A percentile compares a stretch with the other conserved stretches of the same genome.
Evolutionary conservation across 1,139 yeast genomes (phyloP).

Genomic region (Meyerozyma guilliermondii): DNA sequence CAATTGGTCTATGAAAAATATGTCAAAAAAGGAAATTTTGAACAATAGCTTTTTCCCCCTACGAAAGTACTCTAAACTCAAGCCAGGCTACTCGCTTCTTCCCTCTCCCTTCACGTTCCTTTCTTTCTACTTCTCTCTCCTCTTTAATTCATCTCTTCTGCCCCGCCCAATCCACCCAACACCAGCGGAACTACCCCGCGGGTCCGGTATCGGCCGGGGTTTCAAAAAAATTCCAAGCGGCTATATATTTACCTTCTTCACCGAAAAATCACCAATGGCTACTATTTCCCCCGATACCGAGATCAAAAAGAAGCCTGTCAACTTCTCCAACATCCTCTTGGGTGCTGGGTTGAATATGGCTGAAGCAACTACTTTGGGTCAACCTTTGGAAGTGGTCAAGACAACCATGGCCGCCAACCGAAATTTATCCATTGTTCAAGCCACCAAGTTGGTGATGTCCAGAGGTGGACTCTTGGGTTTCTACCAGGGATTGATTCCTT

Average conservation of each 20-base stretch:
- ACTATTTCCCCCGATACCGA: constrained; percentile 5
- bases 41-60: too few relatives aligned
- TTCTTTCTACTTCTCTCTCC: too few relatives aligned
- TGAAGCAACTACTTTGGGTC: constrained; percentile 93
- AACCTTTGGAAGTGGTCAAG: constrained; percentile 91
- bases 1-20: background rate
- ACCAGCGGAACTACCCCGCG: background rate
- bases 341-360: constrained; percentile 93
- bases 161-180: background rate
- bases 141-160: too few relatives aligned
- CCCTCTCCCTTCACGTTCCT: too few relatives aligned
- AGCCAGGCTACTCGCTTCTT: too few relatives aligned
- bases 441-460: constrained; percentile 76
- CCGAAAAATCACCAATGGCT: background rate
- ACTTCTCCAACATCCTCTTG: constrained; percentile 80
- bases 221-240: background rate
- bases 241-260: background rate
- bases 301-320: constrained; percentile 78
- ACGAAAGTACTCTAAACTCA: too few relatives aligned
- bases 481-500: constrained; percentile 95
- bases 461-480: constrained; percentile 91
- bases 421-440: constrained; percentile 57
- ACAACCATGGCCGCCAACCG: constrained; percentile 99
- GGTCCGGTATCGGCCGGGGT: constrained; percentile 2
- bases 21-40: too few relatives aligned